A percentile compares a stretch with the other conserved stretches of the same genome.
Evolutionary conservation across 2,329 filamentous ascomycete species (phyloP).

Genomic region (Akanthomyces lecanii): DNA sequence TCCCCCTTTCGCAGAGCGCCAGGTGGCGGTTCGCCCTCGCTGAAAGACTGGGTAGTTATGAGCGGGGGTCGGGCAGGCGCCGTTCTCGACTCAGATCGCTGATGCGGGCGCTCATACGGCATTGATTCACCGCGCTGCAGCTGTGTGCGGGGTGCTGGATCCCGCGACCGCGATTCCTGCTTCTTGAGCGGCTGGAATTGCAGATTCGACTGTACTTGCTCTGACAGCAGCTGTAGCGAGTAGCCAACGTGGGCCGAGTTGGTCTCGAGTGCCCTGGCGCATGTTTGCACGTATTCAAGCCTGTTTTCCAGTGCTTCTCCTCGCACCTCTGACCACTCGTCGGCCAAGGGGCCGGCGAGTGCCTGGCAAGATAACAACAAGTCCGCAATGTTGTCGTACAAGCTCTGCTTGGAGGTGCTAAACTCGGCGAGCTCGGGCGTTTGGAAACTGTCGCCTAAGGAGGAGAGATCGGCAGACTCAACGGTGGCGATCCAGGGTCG

Average conservation of each 20-base stretch:
- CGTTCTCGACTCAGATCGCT: slow-evolving; percentile 52
- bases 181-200: slow-evolving; percentile 41
- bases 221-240: slow-evolving; percentile 80
- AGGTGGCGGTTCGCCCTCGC: slow-evolving; percentile 52
- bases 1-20: slow-evolving; percentile 56
- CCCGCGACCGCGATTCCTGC: slow-evolving; percentile 39
- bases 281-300: slow-evolving; percentile 72
- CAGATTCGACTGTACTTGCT: slow-evolving; percentile 62
- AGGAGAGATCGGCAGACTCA: slow-evolving; percentile 85
- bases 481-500: slow-evolving; percentile 85
- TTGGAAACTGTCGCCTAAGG: slow-evolving; percentile 72
- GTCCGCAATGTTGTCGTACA: slow-evolving; percentile 92
- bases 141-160: slow-evolving; percentile 45
- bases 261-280: slow-evolving; percentile 76
- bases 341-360: slow-evolving; percentile 83
- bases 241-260: slow-evolving; percentile 85
- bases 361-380: slow-evolving; percentile 83
- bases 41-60: slow-evolving; percentile 58
- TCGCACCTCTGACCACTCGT: slow-evolving; percentile 93
- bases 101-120: slow-evolving; percentile 51
- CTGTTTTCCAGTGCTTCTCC: slow-evolving; percentile 86
- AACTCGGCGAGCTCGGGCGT: slow-evolving; percentile 86
- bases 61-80: slow-evolving; percentile 43
- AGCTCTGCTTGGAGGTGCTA: slow-evolving; percentile 81
- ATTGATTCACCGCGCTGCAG: slow-evolving; percentile 56